Percentiles rank a stretch among this genome's conserved stretches.
These are phyloP conservation scores for Trichosanthes truncata DNA, from an alignment of 306 rosid genomes.

Conservation along the genomic window DNA sequence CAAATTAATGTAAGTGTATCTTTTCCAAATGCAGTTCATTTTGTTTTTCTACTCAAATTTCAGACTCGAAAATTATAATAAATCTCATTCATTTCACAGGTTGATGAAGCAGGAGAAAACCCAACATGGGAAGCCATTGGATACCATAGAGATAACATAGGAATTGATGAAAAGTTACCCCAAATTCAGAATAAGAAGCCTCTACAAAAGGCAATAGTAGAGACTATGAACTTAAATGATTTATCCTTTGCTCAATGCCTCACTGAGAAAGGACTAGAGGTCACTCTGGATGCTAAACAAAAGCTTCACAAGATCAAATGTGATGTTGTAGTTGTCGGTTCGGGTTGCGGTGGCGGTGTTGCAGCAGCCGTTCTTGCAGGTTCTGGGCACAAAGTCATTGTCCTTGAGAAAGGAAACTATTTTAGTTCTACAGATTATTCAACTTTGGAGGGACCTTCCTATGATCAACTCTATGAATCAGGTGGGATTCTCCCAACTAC, in stretches of 20 bases:
- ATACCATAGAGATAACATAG: constrained; percentile 17
- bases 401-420: too few relatives aligned
- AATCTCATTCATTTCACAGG: constrained; percentile 21
- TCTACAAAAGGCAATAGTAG: constrained; percentile 47
- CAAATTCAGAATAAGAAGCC: constrained; percentile 30
- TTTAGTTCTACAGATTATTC: too few relatives aligned
- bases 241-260: constrained; percentile 34
- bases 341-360: too few relatives aligned
- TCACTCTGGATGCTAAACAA: not conserved
- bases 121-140: constrained; percentile 50
- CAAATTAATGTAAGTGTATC: too few relatives aligned
- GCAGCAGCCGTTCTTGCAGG: too few relatives aligned
- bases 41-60: too few relatives aligned
- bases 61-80: not conserved
- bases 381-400: too few relatives aligned
- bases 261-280: constrained; percentile 40
- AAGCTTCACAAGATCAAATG: constrained; percentile 20
- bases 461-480: too few relatives aligned
- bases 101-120: constrained; percentile 49
- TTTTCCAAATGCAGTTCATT: not conserved
- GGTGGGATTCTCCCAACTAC: too few relatives aligned
- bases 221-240: constrained; percentile 39
- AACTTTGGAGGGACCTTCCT: too few relatives aligned
- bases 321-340: too few relatives aligned
- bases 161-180: constrained; percentile 14